These are phyloP conservation scores for Rhododendron mucronatum DNA, from an alignment of 148 eudicot genomes.

Conservation along the genomic window DNA sequence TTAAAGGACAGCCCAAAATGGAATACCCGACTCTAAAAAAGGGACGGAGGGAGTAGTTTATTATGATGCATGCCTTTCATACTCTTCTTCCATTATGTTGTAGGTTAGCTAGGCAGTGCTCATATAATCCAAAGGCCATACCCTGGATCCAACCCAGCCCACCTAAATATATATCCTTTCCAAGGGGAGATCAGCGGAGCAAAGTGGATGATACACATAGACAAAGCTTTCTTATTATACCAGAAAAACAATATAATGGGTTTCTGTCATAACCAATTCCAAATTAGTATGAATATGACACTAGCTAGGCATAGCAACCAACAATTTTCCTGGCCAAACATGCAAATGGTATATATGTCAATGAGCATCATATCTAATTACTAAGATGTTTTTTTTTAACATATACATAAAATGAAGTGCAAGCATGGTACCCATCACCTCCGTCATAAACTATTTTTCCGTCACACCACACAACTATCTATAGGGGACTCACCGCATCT, in stretches of 20 bases:
- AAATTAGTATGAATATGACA: not conserved
- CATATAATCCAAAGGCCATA: not conserved
- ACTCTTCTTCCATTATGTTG: not conserved
- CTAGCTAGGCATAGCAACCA: not conserved
- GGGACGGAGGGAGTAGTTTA: too few species aligned
- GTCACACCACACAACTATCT: too few species aligned
- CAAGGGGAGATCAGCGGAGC: not conserved
- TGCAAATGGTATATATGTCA: not conserved
- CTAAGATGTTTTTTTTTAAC: too few species aligned
- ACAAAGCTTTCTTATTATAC: not conserved
- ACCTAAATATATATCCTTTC: not conserved
- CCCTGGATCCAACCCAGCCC: not conserved
- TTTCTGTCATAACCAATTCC: not conserved
- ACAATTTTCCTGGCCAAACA: not conserved
- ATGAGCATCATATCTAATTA: too few species aligned
- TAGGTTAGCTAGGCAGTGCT: not conserved
- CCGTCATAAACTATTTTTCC: fast-evolving
- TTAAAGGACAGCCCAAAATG: too few species aligned
- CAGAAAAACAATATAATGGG: not conserved
- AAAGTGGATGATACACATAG: not conserved
- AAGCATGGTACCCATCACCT: too few species aligned
- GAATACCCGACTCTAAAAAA: too few species aligned
- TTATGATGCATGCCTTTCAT: not conserved
- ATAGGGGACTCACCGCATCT: too few species aligned
- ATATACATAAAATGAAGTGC: too few species aligned